A percentile compares a stretch with the other conserved stretches of the same genome.
Conservation (phyloP, 2,329 filamentous ascomycete species). For the Atkinsonella hypoxylon region DNA sequence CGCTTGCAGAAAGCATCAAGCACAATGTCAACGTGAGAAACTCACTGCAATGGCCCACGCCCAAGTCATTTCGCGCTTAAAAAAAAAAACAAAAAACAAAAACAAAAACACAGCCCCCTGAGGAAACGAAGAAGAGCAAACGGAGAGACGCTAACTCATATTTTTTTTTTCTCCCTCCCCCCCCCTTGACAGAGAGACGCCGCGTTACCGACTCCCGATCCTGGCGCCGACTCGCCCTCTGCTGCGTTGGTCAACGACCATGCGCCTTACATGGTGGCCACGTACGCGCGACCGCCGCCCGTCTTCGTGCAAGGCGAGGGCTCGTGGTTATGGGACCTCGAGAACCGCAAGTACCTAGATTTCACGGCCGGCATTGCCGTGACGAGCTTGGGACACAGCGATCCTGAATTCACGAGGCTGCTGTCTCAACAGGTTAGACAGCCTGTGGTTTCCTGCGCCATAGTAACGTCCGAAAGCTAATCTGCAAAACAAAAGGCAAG, state of each 20-base stretch:
- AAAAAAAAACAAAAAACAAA: too few relatives aligned
- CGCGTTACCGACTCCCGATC: conserved; percentile 54
- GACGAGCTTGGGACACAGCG: conserved; percentile 82
- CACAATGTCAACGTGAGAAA: conserved; percentile 23
- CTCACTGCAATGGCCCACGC: too few relatives aligned
- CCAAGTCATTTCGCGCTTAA: too few relatives aligned
- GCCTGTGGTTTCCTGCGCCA: too few relatives aligned
- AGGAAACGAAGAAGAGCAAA: too few relatives aligned
- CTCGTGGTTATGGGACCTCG: conserved; percentile 79
- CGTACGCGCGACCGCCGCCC: conserved; percentile 79
- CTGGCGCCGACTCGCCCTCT: conserved; percentile 60
- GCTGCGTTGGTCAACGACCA: conserved; percentile 63
- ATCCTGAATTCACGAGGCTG: conserved; percentile 63
- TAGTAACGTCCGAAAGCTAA: not conserved
- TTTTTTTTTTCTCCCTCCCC: not conserved
- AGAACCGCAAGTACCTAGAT: conserved; percentile 82
- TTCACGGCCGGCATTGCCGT: conserved; percentile 95
- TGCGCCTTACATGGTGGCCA: conserved; percentile 85
- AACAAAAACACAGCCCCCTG: too few relatives aligned
- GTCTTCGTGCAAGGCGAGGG: conserved; percentile 85
- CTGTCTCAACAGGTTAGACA: conserved; percentile 59
- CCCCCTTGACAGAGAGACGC: conserved; percentile 16
- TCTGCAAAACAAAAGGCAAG: conserved; percentile 48
- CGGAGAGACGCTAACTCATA: too few relatives aligned
- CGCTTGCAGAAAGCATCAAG: conserved; percentile 21